Conservation (phyloP, 1,284 basidiomycete genomes). For the Ceratobasidium sp. region DNA sequence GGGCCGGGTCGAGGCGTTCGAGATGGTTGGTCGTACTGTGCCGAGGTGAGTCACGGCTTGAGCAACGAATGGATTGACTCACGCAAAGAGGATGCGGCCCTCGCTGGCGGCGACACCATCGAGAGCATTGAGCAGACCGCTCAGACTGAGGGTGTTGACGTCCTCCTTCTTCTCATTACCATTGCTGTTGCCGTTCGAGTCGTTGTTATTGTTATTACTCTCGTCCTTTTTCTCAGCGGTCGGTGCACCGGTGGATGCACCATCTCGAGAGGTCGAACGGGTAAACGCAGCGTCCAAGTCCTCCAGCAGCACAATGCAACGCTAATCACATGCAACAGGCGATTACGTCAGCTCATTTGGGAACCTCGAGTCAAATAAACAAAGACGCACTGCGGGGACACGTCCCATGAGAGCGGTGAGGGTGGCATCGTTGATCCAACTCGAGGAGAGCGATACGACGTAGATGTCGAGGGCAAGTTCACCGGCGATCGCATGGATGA, state of each 20-base stretch:
- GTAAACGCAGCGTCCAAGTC: constrained; percentile 85
- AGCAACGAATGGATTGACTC: constrained; percentile 48
- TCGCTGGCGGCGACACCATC: constrained; percentile 87
- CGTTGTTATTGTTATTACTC: constrained; percentile 51
- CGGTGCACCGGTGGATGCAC: constrained; percentile 56
- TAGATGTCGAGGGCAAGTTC: constrained; percentile 82
- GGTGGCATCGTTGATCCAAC: constrained; percentile 76
- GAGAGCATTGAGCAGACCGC: constrained; percentile 80
- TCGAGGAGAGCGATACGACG: constrained; percentile 74
- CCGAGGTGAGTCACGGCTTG: constrained; percentile 10
- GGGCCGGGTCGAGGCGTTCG: constrained; percentile 81
- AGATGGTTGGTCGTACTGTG: constrained; percentile 79
- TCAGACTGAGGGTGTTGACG: constrained; percentile 77
- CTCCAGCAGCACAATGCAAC: constrained; percentile 84
- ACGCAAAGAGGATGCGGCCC: constrained; percentile 83
- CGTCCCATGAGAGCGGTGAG: constrained; percentile 79
- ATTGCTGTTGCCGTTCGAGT: constrained; percentile 49
- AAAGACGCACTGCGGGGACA: constrained; percentile 60
- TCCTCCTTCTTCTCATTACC: constrained; percentile 58
- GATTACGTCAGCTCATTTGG: constrained; percentile 4
- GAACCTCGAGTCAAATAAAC: constrained; percentile 14
- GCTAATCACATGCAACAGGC: constrained; percentile 41
- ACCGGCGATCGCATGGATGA: constrained; percentile 77
- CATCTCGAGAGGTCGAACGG: constrained; percentile 51
- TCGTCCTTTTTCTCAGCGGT: constrained; percentile 52